Base-by-base conservation (phyloP, 2,329 filamentous ascomycete genomes). In the Paracoccidioides lutzii region DNA sequence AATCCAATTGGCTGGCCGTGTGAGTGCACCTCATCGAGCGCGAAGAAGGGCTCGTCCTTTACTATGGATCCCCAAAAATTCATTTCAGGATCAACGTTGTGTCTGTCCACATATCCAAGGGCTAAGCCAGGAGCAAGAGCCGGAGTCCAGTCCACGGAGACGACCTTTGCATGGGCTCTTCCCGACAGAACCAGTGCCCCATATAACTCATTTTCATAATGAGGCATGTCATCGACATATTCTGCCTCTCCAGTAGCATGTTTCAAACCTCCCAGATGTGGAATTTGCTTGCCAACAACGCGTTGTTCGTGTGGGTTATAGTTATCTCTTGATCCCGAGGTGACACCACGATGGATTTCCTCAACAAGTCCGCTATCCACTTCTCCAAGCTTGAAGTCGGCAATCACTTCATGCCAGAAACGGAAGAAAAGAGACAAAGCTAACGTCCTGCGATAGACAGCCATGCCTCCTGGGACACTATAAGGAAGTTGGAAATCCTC, bases 351-450 rank as follows among this genome's bases (percentile, higher is more conserved):
- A 63, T 91, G 86, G 48, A 95, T 83, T 65, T 94, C 89, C 0
- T 81, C 78, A 22, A 89, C 78, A 1, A 83, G 86, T 58, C 90
- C 81, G 45, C 75, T 74, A 62, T 91, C 88, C 45, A 81, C 63
- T n/a, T 78, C 72, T 59, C 61, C 62, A 3, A 65, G 76, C 22
- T 78, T 74, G 0, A 94, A 68, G 35, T 78, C 77, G 0, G 80
- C 75, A 44, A 93, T 74, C 0, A 88, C 79, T 57, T 94, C 88
- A 64, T 94, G 85, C 67, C 93, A 94, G 71, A 94, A 95, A n/a
- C 88, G 83, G 70, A 94, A 93, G 72, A 95, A 95, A 76, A 95
- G 90, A 3, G 88, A 83, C 46, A 93, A 75, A 0, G 89, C 88
- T 1, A 95, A 73, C 0, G 88, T 85, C 66, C 89, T 90, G 30